Conservation (phyloP, 495 filamentous ascomycete species). For the Chlorociboria aeruginascens region DNA sequence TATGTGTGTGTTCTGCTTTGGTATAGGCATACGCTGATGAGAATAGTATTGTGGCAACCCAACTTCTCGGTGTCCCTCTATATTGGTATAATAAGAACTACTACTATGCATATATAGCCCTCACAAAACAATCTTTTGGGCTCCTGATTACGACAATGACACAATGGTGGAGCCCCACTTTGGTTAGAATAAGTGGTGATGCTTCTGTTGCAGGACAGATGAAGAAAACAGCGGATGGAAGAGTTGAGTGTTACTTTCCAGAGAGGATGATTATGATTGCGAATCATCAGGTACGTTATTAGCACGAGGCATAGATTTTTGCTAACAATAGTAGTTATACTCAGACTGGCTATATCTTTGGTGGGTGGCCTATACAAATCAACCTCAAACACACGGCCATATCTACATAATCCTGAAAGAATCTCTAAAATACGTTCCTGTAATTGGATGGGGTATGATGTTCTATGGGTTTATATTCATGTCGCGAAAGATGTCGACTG, state of each 20-base stretch:
- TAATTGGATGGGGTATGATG: constrained; percentile 69
- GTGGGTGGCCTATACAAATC: constrained; percentile 70
- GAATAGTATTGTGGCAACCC: constrained; percentile 47
- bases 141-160: constrained; percentile 63
- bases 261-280: constrained; percentile 69
- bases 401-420: constrained; percentile 81
- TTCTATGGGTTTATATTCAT: constrained; percentile 80
- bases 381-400: constrained; percentile 60
- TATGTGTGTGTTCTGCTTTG: constrained; percentile 9
- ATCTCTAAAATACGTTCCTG: constrained; percentile 62
- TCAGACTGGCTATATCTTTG: constrained; percentile 85
- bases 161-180: constrained; percentile 69
- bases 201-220: constrained; percentile 59
- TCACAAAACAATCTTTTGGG: constrained; percentile 68
- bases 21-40: background rate
- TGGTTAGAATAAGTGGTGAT: constrained; percentile 67
- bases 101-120: constrained; percentile 68
- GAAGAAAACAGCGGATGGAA: constrained; percentile 47
- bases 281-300: constrained; percentile 56
- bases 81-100: constrained; percentile 57
- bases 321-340: constrained; percentile 40
- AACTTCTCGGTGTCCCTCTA: constrained; percentile 56
- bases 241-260: constrained; percentile 60
- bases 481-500: constrained; percentile 68
- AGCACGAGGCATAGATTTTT: background rate